Conservation (phyloP, 2,329 filamentous ascomycete species). For the Davidsoniella virescens region DNA sequence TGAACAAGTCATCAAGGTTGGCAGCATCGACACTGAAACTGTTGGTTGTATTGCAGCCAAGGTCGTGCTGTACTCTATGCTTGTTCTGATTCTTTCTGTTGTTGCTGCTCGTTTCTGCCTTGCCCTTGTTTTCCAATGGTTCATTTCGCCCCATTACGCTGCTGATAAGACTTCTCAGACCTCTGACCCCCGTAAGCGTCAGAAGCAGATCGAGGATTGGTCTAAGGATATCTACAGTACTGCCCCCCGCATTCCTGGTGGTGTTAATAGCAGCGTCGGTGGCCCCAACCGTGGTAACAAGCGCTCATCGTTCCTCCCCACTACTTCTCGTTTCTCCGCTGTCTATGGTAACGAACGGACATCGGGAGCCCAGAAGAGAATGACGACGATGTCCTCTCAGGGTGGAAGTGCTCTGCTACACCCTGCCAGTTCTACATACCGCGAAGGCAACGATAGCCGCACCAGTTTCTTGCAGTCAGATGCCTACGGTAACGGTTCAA, state of each 20-base stretch:
- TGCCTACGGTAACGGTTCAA: conserved; percentile 36
- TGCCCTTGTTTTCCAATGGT: conserved; percentile 90
- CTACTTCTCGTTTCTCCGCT: conserved; percentile 85
- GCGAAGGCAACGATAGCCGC: conserved; percentile 44
- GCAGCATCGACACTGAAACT: conserved; percentile 86
- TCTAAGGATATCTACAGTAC: conserved; percentile 92
- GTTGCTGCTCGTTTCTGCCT: conserved; percentile 77
- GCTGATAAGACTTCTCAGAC: conserved; percentile 73
- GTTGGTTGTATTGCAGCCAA: conserved; percentile 95
- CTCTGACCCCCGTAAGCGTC: conserved; percentile 65
- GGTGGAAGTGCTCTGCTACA: conserved; percentile 53
- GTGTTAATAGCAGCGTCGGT: conserved; percentile 49
- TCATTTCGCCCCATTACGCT: conserved; percentile 72
- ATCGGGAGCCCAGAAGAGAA: conserved; percentile 28
- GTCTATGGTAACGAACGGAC: conserved; percentile 61
- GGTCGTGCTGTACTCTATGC: conserved; percentile 85
- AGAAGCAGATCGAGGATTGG: conserved; percentile 95
- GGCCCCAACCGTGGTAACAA: conserved; percentile 58
- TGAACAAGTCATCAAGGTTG: conserved; percentile 87
- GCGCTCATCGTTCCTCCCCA: conserved; percentile 77
- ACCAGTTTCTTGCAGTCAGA: conserved; percentile 49
- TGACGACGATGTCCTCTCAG: conserved; percentile 91
- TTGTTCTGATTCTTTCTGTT: conserved; percentile 82
- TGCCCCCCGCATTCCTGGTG: conserved; percentile 62
- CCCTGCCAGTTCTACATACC: conserved; percentile 52